Evolutionary conservation across 2,329 filamentous ascomycete species (phyloP).

Genomic region (Nemania abortiva): DNA sequence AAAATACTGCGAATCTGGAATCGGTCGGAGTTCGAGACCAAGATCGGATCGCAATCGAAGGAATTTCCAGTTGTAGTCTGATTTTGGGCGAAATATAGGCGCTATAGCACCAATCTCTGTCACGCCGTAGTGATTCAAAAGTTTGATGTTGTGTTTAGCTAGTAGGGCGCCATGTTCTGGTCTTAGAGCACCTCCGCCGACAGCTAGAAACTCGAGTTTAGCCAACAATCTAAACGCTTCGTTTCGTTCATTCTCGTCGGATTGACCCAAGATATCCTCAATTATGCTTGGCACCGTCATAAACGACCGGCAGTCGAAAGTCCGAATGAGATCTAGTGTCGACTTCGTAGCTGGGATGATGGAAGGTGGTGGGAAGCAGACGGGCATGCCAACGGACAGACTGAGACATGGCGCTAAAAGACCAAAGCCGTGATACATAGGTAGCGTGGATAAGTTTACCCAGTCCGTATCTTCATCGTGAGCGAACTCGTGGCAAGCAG

Average conservation of each 20-base stretch:
- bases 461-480: slow-evolving; percentile 39
- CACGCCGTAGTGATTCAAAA: slow-evolving; percentile 54
- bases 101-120: slow-evolving; percentile 54
- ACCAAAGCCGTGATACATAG: slow-evolving; percentile 54
- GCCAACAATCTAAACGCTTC: slow-evolving; percentile 36
- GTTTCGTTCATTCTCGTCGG: neutral
- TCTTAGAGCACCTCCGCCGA: slow-evolving; percentile 52
- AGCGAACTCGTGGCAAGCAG: slow-evolving; percentile 48
- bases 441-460: slow-evolving; percentile 51
- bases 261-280: slow-evolving; percentile 48
- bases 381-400: slow-evolving; percentile 49
- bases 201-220: slow-evolving; percentile 49
- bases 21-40: slow-evolving; percentile 45
- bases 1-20: slow-evolving; percentile 40
- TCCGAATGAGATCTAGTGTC: slow-evolving; percentile 44
- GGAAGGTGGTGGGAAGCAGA: slow-evolving; percentile 47
- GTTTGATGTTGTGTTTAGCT: slow-evolving; percentile 42
- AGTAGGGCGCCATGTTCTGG: slow-evolving; percentile 44
- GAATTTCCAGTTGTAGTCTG: slow-evolving; percentile 51
- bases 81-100: slow-evolving; percentile 49
- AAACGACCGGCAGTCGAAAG: slow-evolving; percentile 44
- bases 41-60: slow-evolving; percentile 52
- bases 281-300: slow-evolving; percentile 54
- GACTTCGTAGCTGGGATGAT: slow-evolving; percentile 46
- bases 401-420: slow-evolving; percentile 49